Conservation (phyloP, 202 grass and related monocot genomes). For the Digitaria exilis region DNA sequence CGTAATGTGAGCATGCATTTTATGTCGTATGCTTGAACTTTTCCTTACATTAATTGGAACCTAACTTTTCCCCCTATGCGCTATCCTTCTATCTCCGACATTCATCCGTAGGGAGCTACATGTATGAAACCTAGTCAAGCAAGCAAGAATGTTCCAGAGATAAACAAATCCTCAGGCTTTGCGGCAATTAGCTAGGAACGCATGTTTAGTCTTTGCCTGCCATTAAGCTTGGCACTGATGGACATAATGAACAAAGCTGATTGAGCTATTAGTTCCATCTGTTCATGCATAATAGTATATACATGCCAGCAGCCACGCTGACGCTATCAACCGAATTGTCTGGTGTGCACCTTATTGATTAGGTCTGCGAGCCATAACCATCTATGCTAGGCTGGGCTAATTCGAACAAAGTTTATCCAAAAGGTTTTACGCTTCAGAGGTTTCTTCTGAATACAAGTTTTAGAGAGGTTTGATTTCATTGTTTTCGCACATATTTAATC, state of each 20-base stretch:
- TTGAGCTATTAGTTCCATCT: neutral
- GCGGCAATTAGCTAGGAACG: conserved; percentile 17
- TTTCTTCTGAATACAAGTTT: neutral
- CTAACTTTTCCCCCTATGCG: neutral
- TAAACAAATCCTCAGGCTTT: neutral
- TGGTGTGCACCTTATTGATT: neutral
- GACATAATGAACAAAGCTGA: neutral
- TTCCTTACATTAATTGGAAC: neutral
- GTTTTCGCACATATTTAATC: neutral
- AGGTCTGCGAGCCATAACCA: neutral
- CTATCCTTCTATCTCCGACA: neutral
- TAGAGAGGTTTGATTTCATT: neutral
- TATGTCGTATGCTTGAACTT: neutral
- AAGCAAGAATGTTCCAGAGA: conserved; percentile 23
- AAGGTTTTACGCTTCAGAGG: neutral
- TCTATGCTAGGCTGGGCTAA: neutral
- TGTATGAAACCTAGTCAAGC: conserved; percentile 11
- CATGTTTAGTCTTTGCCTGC: neutral
- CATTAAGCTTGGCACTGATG: neutral
- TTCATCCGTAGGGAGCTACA: neutral
- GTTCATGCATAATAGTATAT: neutral
- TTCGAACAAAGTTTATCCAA: neutral
- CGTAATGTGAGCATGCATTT: neutral
- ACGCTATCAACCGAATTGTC: neutral
- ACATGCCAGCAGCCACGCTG: too few relatives aligned